Conservation (phyloP, 2,329 filamentous ascomycete genomes). For the Pseudogymnoascus sp. region DNA sequence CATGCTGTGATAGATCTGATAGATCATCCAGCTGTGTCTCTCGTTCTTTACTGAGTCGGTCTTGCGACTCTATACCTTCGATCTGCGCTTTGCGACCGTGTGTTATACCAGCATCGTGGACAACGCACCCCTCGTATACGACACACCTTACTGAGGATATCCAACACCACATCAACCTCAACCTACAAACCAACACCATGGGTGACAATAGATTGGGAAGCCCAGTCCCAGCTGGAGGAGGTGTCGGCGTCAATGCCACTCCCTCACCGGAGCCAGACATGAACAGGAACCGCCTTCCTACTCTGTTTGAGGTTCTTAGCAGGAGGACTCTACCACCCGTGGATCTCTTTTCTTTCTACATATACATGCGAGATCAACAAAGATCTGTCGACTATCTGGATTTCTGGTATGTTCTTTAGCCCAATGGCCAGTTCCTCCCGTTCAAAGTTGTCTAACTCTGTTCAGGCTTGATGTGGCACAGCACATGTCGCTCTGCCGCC, state of each 20-base stretch:
- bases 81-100: not conserved
- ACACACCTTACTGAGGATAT: not conserved
- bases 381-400: constrained; percentile 96
- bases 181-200: not conserved
- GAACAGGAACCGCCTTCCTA: constrained; percentile 77
- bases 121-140: constrained; percentile 2
- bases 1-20: constrained; percentile 1
- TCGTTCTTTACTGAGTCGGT: not conserved
- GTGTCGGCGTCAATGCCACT: constrained; percentile 20
- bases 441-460: constrained; percentile 18
- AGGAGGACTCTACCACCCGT: constrained; percentile 91
- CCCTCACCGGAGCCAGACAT: constrained; percentile 53
- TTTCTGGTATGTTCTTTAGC: constrained; percentile 66
- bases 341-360: constrained; percentile 97
- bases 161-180: not conserved
- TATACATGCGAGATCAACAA: constrained; percentile 98
- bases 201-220: not conserved
- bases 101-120: not conserved
- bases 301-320: constrained; percentile 90
- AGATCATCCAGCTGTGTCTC: not conserved
- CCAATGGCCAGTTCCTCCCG: not conserved
- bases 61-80: not conserved
- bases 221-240: not conserved
- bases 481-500: constrained; percentile 94
- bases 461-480: constrained; percentile 95